Evolutionary conservation across 805 yeast species (phyloP), one percentile per base, ranked within the genome.

Genomic region (Lipomyces chichibuensis): DNA sequence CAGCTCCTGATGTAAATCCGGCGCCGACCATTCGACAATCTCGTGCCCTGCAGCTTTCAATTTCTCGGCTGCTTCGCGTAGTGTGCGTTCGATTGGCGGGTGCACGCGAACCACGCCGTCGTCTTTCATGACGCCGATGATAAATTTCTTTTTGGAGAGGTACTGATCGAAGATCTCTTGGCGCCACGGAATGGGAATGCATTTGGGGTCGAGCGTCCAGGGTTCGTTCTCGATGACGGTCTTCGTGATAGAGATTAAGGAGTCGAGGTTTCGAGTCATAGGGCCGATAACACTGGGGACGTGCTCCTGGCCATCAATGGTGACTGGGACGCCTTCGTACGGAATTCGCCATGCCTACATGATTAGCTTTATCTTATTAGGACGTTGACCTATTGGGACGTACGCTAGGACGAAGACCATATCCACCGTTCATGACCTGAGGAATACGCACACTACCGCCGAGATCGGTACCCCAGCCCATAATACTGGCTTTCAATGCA

Each of bases 1-100:
- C 62, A 79, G 72, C 37, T 81, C 75, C 39, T 74, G 65, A 66
- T 80, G 83, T 5, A 69, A 57, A 5, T 69, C 71, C 13, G 69
- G 71, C 33, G 83, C 82, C n/a, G 80, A 79, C 83, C 86, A 81
- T 60, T 82, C 83, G 57, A 86, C 78, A 11, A 84, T 80, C 65
- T 83, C 84, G 72, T 84, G 87, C 33, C 89, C 85, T 1, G 90
- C 88, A 0, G 78, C 83, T 64, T 79, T 76, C 72, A 90, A 82
- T 71, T 85, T 87, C 8, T 79, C 83, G 20, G 79, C 88, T 5
- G 85, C 84, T 59, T 80, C 78, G 68, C 85, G 79, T 74, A 90
- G 79, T 13, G 82, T 85, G 67, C 88, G 78, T 5, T 76, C 71
- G 20, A 87, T 80, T 9, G 89, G 88, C 0, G 89, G 89, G 37